phyloP scores from a whole-genome alignment of 495 filamentous ascomycete genomes.

The Penicillium lividum region DNA sequence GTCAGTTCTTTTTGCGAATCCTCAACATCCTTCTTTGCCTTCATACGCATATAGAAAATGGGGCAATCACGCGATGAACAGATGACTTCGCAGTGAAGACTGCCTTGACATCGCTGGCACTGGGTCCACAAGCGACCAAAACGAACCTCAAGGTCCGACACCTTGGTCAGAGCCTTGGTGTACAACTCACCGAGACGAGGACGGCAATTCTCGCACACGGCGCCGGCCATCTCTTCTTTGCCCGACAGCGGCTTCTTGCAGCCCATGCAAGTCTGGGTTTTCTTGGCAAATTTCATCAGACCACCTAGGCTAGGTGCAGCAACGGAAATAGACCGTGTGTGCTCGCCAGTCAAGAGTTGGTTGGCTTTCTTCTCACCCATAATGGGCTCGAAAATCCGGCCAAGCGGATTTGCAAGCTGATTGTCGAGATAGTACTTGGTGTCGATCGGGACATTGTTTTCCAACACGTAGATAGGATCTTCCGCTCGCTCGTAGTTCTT shows the following conservation, averaged over 20 bases:
- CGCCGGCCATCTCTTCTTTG: slow-evolving; percentile 77
- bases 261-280: slow-evolving; percentile 96
- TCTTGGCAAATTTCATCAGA: slow-evolving; percentile 97
- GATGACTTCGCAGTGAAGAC: slow-evolving; percentile 96
- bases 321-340: slow-evolving; percentile 88
- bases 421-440: slow-evolving; percentile 99
- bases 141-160: slow-evolving; percentile 86
- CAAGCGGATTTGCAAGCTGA: slow-evolving; percentile 90
- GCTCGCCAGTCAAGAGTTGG: slow-evolving; percentile 80
- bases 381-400: slow-evolving; percentile 96
- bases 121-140: slow-evolving; percentile 97
- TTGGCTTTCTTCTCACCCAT: slow-evolving; percentile 87
- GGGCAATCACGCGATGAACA: slow-evolving; percentile 95
- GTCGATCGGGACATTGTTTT: slow-evolving; percentile 97
- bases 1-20: slow-evolving; percentile 88
- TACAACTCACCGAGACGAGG: slow-evolving; percentile 91
- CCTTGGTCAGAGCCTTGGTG: slow-evolving; percentile 82
- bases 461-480: slow-evolving; percentile 93
- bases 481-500: slow-evolving; percentile 96
- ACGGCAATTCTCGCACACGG: slow-evolving; percentile 83
- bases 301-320: slow-evolving; percentile 87
- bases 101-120: slow-evolving; percentile 96
- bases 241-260: slow-evolving; percentile 92
- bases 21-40: slow-evolving; percentile 98
- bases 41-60: slow-evolving; percentile 99